Evolutionary conservation across 2,329 filamentous ascomycete genomes (phyloP).

Genomic region (Davidsoniella neocaledoniae): DNA sequence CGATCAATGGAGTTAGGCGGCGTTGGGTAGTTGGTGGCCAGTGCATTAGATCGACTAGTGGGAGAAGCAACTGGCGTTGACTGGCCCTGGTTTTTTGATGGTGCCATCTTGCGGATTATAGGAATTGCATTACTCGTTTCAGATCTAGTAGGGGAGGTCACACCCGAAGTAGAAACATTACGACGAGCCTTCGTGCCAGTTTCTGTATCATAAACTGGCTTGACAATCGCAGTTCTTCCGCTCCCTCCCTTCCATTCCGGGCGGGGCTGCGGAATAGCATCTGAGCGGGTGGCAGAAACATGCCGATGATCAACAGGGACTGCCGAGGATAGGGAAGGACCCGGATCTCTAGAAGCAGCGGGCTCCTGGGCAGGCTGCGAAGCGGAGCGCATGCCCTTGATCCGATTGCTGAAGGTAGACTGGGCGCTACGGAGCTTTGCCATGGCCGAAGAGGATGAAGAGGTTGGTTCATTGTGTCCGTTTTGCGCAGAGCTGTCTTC

Average conservation of each 20-base stretch:
- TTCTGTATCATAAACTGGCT: constrained; percentile 41
- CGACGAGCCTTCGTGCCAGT: constrained; percentile 6
- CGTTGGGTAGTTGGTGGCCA: constrained; percentile 6
- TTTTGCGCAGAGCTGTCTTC: constrained; percentile 10
- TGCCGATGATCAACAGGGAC: not conserved
- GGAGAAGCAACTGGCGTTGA: constrained; percentile 6
- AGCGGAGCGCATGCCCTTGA: constrained; percentile 24
- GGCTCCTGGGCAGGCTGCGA: constrained; percentile 4
- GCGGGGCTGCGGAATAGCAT: constrained; percentile 21
- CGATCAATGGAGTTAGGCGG: constrained; percentile 11
- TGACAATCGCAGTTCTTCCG: constrained; percentile 47
- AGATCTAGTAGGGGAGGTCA: constrained; percentile 6
- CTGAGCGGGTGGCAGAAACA: constrained; percentile 23
- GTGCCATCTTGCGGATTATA: constrained; percentile 10
- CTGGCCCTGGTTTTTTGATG: constrained; percentile 1
- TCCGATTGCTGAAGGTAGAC: constrained; percentile 27
- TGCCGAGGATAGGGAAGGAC: no score
- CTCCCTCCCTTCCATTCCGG: constrained; percentile 59
- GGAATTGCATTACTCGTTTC: constrained; percentile 5
- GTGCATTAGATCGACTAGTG: not conserved
- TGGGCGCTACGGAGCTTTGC: constrained; percentile 12
- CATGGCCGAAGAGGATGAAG: constrained; percentile 12
- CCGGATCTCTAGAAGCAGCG: no score
- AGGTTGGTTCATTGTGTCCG: not conserved
- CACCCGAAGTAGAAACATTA: constrained; percentile 8